Evolutionary conservation across 2,329 filamentous ascomycete species (phyloP), one percentile per base, ranked within the genome.

Genomic region (Trichoderma guizhouense): DNA sequence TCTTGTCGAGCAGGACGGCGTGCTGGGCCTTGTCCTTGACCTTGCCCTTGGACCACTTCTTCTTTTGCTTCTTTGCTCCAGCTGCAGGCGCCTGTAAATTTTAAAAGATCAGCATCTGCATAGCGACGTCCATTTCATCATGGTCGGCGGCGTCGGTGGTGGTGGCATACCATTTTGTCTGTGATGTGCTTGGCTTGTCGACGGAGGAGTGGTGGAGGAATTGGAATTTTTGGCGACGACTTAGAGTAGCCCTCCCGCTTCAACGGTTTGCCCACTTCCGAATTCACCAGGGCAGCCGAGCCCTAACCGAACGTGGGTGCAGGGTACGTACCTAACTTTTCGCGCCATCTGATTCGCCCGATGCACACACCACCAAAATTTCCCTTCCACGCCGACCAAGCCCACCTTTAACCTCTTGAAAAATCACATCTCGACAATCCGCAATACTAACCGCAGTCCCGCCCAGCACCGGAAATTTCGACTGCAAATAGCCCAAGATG

Each of bases 1-100:
- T 84, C 92, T 99, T 99, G 90, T 99, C 96, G 87, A 99, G 94
- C 83, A 98, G 90, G 86, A 99, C 96, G 86, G 93, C 93, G 91
- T 99, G 96, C 86, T 98, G 93, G 87, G 96, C 95, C 95, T 99
- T 99, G 91, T 99, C 96, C 96, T 99, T 99, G 90, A 99, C 96
- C 94, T 85, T 88, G 79, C 82, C 81, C 81, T 84, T 84, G 74
- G 83, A 84, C 83, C 83, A 85, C 83, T 85, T 84, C 83, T 85
- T 85, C 83, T 85, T 85, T 81, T 85, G 83, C 82, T 85, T 85
- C 82, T 84, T 84, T 79, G 80, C 83, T 82, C 82, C 83, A 79
- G 82, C 81, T 79, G 83, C 82, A 77, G 83, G 81, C 79, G 82
- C 82, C 83, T 83, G 74, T 71, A 43, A 71, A 73, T 60, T 60